Evolutionary conservation across 352 stramenopile species (phyloP).

Genomic region (Achlya hypogyna): DNA sequence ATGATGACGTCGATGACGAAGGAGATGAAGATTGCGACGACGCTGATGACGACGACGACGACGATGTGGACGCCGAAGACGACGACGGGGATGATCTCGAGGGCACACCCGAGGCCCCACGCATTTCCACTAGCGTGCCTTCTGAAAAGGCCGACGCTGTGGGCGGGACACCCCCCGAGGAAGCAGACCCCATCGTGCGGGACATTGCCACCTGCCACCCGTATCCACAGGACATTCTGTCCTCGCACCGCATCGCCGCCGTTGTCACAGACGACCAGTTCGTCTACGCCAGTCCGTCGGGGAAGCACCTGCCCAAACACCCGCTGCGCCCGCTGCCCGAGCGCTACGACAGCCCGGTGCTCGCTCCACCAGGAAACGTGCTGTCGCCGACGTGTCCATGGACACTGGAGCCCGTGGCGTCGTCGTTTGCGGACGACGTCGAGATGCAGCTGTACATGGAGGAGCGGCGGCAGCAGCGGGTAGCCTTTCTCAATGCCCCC

Average conservation of each 20-base stretch:
- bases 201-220: not conserved
- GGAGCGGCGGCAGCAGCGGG: not conserved
- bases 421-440: not conserved
- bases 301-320: constrained; percentile 7
- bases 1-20: constrained; percentile 22
- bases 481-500: constrained; percentile 20
- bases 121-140: not conserved
- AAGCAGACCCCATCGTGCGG: not conserved
- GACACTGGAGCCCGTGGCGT: constrained; percentile 6
- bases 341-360: not conserved
- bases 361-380: not conserved
- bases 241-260: not conserved
- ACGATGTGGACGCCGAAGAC: not conserved
- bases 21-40: constrained; percentile 8
- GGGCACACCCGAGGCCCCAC: not conserved
- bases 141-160: too few species aligned
- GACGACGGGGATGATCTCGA: not conserved
- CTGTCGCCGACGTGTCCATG: constrained; percentile 12
- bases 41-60: not conserved
- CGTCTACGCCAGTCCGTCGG: not conserved
- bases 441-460: constrained; percentile 16
- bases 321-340: not conserved
- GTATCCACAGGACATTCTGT: constrained; percentile 1
- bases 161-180: too few species aligned
- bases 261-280: not conserved